A percentile compares a stretch with the other conserved stretches of the same genome.
phyloP scores from a whole-genome alignment of 208 protist genomes.

The Porcisia deanei region DNA sequence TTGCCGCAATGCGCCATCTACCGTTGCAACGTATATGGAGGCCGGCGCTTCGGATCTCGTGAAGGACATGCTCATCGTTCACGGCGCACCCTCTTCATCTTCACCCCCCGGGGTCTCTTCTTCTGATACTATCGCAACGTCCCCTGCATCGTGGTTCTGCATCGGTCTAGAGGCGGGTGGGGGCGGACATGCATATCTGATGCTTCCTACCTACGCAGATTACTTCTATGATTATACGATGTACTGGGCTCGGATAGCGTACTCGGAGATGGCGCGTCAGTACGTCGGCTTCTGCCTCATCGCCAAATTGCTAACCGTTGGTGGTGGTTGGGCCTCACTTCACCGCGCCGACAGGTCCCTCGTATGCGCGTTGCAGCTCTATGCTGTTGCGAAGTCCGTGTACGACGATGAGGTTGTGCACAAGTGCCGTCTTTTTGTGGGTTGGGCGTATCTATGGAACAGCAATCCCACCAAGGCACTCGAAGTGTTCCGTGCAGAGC shows the following conservation, averaged over 20 bases:
- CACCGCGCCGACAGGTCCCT: constrained; percentile 59
- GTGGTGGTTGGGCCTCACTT: constrained; percentile 80
- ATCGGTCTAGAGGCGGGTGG: background rate
- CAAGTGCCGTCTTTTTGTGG: constrained; percentile 74
- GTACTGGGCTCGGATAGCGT: constrained; percentile 41
- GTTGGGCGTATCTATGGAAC: constrained; percentile 74
- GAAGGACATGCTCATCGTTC: background rate
- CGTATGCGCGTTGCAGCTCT: constrained; percentile 52
- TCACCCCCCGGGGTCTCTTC: background rate
- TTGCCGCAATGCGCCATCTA: background rate
- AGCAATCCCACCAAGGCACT: constrained; percentile 39
- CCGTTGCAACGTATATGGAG: constrained; percentile 11
- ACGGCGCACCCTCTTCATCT: background rate
- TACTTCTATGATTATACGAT: constrained; percentile 43
- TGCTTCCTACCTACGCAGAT: constrained; percentile 36
- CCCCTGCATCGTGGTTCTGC: constrained; percentile 9
- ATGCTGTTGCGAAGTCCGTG: constrained; percentile 35
- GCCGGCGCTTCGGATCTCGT: constrained; percentile 17
- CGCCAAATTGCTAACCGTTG: constrained; percentile 64
- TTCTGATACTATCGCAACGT: background rate
- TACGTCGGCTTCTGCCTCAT: constrained; percentile 47
- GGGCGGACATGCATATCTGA: constrained; percentile 23
- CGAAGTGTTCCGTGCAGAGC: constrained; percentile 43
- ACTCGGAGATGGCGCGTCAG: constrained; percentile 52
- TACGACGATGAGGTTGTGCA: constrained; percentile 42